phyloP scores from a whole-genome alignment of 352 stramenopile genomes.

The Blastocystis sp. region DNA sequence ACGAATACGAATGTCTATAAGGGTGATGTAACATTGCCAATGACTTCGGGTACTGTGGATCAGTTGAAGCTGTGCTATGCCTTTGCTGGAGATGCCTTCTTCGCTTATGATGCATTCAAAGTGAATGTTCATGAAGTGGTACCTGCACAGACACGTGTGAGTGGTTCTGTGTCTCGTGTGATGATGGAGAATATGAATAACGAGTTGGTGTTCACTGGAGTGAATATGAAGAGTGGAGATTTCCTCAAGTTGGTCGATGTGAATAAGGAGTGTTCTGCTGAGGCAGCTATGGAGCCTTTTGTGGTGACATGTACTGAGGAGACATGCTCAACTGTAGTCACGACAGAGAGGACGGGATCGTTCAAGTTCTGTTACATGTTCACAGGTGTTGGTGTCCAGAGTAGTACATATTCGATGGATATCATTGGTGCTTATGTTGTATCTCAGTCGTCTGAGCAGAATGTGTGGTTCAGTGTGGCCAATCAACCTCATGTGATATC shows the following conservation, averaged over 20 bases:
- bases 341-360: neutral
- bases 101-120: constrained; percentile 8
- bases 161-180: neutral
- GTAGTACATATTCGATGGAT: neutral
- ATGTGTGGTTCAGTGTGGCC: constrained; percentile 53
- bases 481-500: constrained; percentile 17
- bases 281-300: neutral
- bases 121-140: constrained; percentile 6
- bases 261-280: neutral
- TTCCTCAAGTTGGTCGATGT: neutral
- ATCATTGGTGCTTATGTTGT: neutral
- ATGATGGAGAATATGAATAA: constrained; percentile 21
- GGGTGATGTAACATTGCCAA: constrained; percentile 12
- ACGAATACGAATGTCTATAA: neutral
- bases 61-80: constrained; percentile 54
- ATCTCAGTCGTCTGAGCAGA: constrained; percentile 23
- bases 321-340: neutral
- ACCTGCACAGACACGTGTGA: neutral
- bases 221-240: neutral
- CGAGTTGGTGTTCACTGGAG: neutral
- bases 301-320: neutral
- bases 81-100: constrained; percentile 52
- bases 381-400: neutral
- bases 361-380: constrained; percentile 57
- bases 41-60: neutral